phyloP scores from a whole-genome alignment of 2,329 filamentous ascomycete genomes.

The Aspergillus sp. region DNA sequence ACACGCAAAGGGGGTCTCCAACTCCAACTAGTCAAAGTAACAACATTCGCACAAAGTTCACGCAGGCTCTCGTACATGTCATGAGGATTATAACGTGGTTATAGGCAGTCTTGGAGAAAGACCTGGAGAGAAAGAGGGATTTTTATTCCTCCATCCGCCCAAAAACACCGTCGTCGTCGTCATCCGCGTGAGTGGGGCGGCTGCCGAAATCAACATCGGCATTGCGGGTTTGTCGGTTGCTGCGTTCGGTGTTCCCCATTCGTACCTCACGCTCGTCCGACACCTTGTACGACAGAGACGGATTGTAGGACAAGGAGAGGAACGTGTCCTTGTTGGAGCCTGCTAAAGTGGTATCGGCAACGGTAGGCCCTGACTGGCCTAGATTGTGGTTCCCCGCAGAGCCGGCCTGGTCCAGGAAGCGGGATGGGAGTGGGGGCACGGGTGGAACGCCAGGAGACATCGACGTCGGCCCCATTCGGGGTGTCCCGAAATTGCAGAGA shows the following conservation, averaged over 20 bases:
- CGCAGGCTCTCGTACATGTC: constrained; percentile 47
- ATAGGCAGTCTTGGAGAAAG: constrained; percentile 20
- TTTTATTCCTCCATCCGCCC: constrained; percentile 89
- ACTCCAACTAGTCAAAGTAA: constrained; percentile 32
- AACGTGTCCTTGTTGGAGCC: constrained; percentile 46
- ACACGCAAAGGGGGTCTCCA: constrained; percentile 31
- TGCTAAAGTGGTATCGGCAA: constrained; percentile 37
- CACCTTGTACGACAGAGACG: constrained; percentile 53
- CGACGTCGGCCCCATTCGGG: constrained; percentile 66
- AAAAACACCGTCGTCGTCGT: constrained; percentile 95
- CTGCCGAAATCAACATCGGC: constrained; percentile 42
- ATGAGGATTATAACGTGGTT: constrained; percentile 31
- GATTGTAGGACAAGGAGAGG: constrained; percentile 48
- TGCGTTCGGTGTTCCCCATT: constrained; percentile 65
- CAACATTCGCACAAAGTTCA: constrained; percentile 36
- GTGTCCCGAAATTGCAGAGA: constrained; percentile 84
- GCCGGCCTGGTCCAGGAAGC: constrained; percentile 69
- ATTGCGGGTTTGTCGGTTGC: constrained; percentile 40
- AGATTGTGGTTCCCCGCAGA: constrained; percentile 58
- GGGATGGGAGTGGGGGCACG: constrained; percentile 82
- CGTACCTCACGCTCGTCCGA: constrained; percentile 65
- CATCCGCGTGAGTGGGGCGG: constrained; percentile 68
- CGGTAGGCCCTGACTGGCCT: constrained; percentile 51
- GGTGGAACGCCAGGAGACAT: constrained; percentile 78
- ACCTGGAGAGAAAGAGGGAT: constrained; percentile 3